phyloP scores from a whole-genome alignment of 371 early-diverging fungal genomes.

The Rhizopus arrhizus region DNA sequence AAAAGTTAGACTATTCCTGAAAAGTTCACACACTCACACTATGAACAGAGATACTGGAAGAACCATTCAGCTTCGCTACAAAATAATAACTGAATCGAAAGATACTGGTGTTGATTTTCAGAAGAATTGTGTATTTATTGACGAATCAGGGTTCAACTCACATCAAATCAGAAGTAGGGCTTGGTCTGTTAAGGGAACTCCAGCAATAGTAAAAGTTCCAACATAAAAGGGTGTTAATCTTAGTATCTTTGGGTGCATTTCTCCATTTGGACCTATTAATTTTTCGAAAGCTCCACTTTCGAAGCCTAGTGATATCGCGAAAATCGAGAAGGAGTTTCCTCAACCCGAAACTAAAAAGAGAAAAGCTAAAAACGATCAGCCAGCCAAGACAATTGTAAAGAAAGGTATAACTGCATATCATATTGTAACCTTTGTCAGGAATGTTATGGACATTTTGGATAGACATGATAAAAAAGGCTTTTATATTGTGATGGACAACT shows the following conservation, averaged over 20 bases:
- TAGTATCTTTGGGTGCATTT: constrained; percentile 10
- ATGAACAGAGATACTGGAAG: constrained; percentile 1
- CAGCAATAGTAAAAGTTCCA: not conserved
- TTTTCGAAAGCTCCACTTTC: not conserved
- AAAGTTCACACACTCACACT: not conserved
- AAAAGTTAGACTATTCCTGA: constrained; percentile 5
- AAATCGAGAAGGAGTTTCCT: too few relatives aligned
- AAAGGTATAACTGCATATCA: too few relatives aligned
- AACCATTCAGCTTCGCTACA: not conserved
- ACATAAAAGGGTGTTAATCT: constrained; percentile 8
- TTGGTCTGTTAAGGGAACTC: constrained; percentile 9
- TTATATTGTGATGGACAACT: too few relatives aligned
- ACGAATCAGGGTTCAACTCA: not conserved
- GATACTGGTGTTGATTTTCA: not conserved
- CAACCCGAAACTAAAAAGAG: too few relatives aligned
- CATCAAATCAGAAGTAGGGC: constrained; percentile 10
- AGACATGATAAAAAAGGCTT: too few relatives aligned
- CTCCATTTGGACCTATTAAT: constrained; percentile 7
- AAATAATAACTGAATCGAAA: constrained; percentile 14
- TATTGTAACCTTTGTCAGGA: too few relatives aligned
- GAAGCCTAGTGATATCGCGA: constrained; percentile 6
- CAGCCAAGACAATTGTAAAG: too few relatives aligned
- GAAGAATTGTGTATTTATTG: not conserved
- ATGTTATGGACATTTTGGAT: too few relatives aligned
- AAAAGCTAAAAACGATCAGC: too few relatives aligned